Evolutionary conservation across 2,329 filamentous ascomycete genomes (phyloP), one percentile per base, ranked within the genome.

Genomic region (Ascochyta viciae-villosae): DNA sequence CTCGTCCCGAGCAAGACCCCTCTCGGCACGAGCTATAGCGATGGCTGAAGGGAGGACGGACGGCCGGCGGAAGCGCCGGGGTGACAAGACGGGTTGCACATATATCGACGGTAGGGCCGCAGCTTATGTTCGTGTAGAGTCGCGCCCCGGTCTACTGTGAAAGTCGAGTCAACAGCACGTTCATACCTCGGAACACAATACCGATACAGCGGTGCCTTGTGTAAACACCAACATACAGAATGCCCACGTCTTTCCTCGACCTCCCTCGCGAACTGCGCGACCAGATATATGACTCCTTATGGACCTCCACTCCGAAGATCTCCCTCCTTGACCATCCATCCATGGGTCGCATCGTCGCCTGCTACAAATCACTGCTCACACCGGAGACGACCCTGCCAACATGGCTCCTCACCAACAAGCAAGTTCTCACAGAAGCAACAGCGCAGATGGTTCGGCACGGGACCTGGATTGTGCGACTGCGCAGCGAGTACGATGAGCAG

Each of bases 181-280:
- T 16, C 37, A 39, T 19, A 22, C 37, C 7, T 39, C 37, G 37
- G 16, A 13, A 16, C 37, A 22, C 22, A 23, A 39, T 12, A 39
- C 6, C 22, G 16, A 15, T 39, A 24, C 16, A 13, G 12, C 15
- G 6, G 23, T 29, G 3, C 27, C 8, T 29, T 29, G 12, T 31
- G 10, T 15, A 10, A 41, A 41, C 24, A 26, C 26, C 33, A 13
- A 10, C 22, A 19, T 44, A 15, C 10, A 13, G 19, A 42, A 55
- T 60, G 54, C 33, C 51, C 12, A 22, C 29, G 4, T 31, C 47
- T 13, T 40, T 59, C 34, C 43, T 61, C 23, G 35, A 52, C 31
- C 35, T 63, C 19, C 58, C 55, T 3, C 47, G 43, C 43, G 55
- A 60, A 23, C 47, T 63, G 16, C 49, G 58, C 43, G 46, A 59